These are phyloP conservation scores for Arthrobotrys iridis DNA, from an alignment of 2,329 filamentous ascomycete species.

Conservation along the genomic window DNA sequence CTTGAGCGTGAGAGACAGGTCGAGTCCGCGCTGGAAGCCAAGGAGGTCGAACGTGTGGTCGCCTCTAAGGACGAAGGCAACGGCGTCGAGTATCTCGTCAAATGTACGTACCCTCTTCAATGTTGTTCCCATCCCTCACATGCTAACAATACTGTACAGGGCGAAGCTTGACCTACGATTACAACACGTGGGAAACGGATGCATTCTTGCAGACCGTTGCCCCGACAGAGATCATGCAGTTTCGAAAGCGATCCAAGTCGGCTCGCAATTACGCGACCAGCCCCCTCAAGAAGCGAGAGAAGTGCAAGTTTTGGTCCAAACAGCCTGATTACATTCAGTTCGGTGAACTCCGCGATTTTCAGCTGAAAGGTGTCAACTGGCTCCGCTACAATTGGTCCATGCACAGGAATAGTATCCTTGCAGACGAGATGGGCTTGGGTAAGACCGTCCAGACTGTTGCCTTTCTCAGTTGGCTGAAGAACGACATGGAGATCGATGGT, in stretches of 20 bases:
- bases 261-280: slow-evolving; percentile 31
- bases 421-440: slow-evolving; percentile 97
- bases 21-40: slow-evolving; percentile 88
- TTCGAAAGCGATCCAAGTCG: slow-evolving; percentile 36
- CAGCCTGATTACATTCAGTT: slow-evolving; percentile 87
- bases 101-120: slow-evolving; percentile 69
- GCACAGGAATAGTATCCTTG: slow-evolving; percentile 93
- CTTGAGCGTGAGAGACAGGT: slow-evolving; percentile 92
- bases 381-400: slow-evolving; percentile 95
- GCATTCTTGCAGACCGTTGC: slow-evolving; percentile 32
- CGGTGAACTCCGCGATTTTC: slow-evolving; percentile 89
- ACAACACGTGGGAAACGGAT: slow-evolving; percentile 78
- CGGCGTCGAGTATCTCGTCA: slow-evolving; percentile 88
- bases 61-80: slow-evolving; percentile 81
- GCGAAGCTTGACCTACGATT: slow-evolving; percentile 92
- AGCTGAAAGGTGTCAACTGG: slow-evolving; percentile 93
- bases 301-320: slow-evolving; percentile 59
- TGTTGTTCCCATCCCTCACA: slow-evolving; percentile 56
- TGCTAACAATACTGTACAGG: slow-evolving; percentile 59
- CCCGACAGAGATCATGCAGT: slow-evolving; percentile 36
- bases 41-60: slow-evolving; percentile 91
- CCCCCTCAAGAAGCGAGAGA: slow-evolving; percentile 36
- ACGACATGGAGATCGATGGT: slow-evolving; percentile 87
- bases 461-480: slow-evolving; percentile 93
- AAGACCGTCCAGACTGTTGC: slow-evolving; percentile 98